phyloP scores from a whole-genome alignment of 2,329 filamentous ascomycete species.

The Alternaria triticimaculans region DNA sequence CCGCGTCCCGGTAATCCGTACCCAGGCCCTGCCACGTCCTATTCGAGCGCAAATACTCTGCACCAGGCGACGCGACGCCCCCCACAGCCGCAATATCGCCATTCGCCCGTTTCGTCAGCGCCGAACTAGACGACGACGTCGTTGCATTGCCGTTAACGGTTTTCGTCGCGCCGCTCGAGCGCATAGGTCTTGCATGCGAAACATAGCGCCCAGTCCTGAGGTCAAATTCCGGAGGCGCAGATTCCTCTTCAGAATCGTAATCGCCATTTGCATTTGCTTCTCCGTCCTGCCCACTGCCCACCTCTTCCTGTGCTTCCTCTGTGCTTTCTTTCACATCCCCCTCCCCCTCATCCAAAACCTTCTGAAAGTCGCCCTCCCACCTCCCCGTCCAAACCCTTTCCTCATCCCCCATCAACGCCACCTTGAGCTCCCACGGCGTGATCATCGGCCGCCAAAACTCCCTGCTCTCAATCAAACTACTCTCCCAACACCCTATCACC shows the following conservation, averaged over 20 bases:
- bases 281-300: too few species aligned
- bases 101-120: constrained; percentile 69
- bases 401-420: constrained; percentile 77
- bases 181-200: constrained; percentile 76
- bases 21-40: constrained; percentile 92
- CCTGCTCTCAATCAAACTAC: constrained; percentile 85
- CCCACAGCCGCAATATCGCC: constrained; percentile 82
- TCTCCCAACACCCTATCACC: constrained; percentile 98
- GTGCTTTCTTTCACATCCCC: constrained; percentile 9
- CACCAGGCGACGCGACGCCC: constrained; percentile 86
- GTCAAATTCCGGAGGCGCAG: constrained; percentile 85
- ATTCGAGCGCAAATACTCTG: constrained; percentile 81
- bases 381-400: constrained; percentile 83
- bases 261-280: background rate
- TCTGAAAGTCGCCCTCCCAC: constrained; percentile 88
- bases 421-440: constrained; percentile 89
- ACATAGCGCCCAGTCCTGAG: constrained; percentile 85
- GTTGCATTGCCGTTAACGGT: constrained; percentile 8
- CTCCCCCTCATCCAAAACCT: constrained; percentile 58
- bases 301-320: too few species aligned
- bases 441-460: constrained; percentile 89
- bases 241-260: constrained; percentile 66
- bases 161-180: constrained; percentile 24
- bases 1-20: constrained; percentile 75
- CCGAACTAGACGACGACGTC: constrained; percentile 48